A percentile compares a stretch with the other conserved stretches of the same genome.
These are phyloP conservation scores for Curvularia hawaiiensis DNA, from an alignment of 2,329 filamentous ascomycete genomes.

Conservation along the genomic window DNA sequence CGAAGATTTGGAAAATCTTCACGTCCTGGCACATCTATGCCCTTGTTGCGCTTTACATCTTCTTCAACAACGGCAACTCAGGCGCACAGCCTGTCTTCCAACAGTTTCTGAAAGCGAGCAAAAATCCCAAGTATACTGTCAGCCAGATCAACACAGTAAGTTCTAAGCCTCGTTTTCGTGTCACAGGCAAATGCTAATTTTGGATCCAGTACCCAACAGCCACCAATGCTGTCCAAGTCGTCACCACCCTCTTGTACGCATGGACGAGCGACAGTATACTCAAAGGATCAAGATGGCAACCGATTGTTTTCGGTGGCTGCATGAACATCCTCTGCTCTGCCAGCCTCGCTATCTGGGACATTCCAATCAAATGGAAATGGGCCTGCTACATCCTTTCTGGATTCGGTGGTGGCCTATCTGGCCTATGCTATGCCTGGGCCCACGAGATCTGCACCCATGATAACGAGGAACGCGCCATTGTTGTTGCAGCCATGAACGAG, in stretches of 20 bases:
- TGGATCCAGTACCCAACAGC: conserved; percentile 25
- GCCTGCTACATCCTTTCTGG: conserved; percentile 63
- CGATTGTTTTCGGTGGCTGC: conserved; percentile 27
- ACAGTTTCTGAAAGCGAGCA: conserved; percentile 25
- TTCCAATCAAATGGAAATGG: conserved; percentile 62
- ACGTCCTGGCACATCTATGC: conserved; percentile 20
- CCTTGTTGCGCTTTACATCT: conserved; percentile 13
- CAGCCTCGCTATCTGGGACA: conserved; percentile 22
- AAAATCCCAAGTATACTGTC: conserved; percentile 20
- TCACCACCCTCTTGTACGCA: conserved; percentile 25
- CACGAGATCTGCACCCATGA: conserved; percentile 62
- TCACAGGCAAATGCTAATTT: not conserved
- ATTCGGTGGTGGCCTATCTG: conserved; percentile 54
- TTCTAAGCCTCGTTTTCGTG: not conserved
- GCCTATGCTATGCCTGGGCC: conserved; percentile 60
- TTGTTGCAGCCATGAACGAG: conserved; percentile 70
- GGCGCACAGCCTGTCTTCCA: conserved; percentile 16
- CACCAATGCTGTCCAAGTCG: conserved; percentile 29
- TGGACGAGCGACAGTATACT: conserved; percentile 29
- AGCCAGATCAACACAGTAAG: conserved; percentile 23
- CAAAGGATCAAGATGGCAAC: conserved; percentile 24
- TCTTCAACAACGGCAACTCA: conserved; percentile 9
- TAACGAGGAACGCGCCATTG: conserved; percentile 69
- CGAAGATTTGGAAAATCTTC: conserved; percentile 12
- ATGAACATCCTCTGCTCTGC: conserved; percentile 25